These are phyloP conservation scores for Termitomyces sp. DNA, from an alignment of 768 basidiomycete species.

Conservation along the genomic window DNA sequence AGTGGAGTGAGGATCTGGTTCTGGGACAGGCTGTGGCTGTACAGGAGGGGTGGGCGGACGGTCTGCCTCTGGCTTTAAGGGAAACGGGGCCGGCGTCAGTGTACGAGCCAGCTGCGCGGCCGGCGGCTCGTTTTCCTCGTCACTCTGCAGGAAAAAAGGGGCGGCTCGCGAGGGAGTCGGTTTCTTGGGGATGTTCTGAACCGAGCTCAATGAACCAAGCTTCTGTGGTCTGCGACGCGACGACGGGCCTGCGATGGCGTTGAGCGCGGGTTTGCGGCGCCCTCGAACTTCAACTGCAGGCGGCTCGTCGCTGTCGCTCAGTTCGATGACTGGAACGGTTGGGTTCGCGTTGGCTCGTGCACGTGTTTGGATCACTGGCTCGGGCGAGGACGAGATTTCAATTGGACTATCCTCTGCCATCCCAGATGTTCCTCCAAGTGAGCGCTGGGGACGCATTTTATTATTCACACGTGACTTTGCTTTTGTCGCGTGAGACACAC, in stretches of 20 bases:
- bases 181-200: slow-evolving; percentile 11
- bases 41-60: neutral
- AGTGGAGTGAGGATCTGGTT: slow-evolving; percentile 19
- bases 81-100: neutral
- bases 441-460: neutral
- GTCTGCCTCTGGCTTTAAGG: neutral
- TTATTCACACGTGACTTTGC: neutral
- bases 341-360: neutral
- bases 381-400: slow-evolving; percentile 13
- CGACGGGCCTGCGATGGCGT: slow-evolving; percentile 7
- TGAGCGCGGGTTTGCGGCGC: neutral
- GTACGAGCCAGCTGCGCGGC: neutral
- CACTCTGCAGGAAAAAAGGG: slow-evolving; percentile 31
- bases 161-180: neutral
- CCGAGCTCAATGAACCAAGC: slow-evolving; percentile 3
- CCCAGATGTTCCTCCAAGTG: neutral
- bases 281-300: neutral
- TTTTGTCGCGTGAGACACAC: neutral
- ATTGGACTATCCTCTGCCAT: neutral
- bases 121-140: slow-evolving; percentile 30
- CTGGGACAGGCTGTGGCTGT: neutral
- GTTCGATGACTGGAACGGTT: slow-evolving; percentile 36
- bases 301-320: slow-evolving; percentile 46
- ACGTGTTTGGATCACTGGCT: slow-evolving; percentile 6
- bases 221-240: slow-evolving; percentile 8